phyloP scores from a whole-genome alignment of 139 green algal species.

The Pleodorina starrii region DNA sequence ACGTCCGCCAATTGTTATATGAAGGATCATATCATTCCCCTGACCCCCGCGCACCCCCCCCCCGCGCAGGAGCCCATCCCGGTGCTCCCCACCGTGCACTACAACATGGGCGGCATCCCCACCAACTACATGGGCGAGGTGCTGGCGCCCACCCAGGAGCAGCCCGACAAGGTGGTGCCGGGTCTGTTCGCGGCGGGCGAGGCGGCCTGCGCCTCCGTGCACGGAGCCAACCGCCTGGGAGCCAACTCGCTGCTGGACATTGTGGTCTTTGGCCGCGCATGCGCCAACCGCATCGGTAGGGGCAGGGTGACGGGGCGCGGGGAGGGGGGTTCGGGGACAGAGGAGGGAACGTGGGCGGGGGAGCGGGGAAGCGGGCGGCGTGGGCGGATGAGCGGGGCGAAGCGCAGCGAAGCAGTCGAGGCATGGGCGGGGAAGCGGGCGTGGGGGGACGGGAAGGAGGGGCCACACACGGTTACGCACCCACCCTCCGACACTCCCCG shows the following conservation, averaged over 20 bases:
- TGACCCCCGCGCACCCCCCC: neutral
- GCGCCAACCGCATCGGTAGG: conserved; percentile 84
- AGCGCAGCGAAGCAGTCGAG: too few relatives aligned
- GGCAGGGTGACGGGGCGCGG: neutral
- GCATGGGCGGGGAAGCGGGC: too few relatives aligned
- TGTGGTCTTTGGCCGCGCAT: conserved; percentile 98
- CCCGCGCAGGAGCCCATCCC: conserved; percentile 92
- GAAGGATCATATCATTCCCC: too few relatives aligned
- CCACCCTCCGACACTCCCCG: too few relatives aligned
- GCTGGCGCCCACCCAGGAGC: conserved; percentile 20
- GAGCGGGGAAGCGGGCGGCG: neutral
- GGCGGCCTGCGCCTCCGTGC: conserved; percentile 94
- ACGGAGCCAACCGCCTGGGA: conserved; percentile 98
- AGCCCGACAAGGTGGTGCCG: conserved; percentile 79
- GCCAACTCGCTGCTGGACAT: conserved; percentile 99
- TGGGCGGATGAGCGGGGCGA: too few relatives aligned
- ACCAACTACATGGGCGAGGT: conserved; percentile 94
- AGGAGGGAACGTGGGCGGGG: neutral
- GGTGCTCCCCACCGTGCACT: conserved; percentile 98
- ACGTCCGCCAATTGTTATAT: too few relatives aligned
- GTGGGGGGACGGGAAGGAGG: too few relatives aligned
- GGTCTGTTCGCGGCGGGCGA: conserved; percentile 97
- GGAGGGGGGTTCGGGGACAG: neutral
- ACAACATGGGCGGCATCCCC: conserved; percentile 99
- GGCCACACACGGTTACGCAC: too few relatives aligned